Percentiles rank a stretch among this genome's conserved stretches.
Evolutionary conservation across 306 rosid genomes (phyloP).

Genomic region (Sechiopsis laciniata): DNA sequence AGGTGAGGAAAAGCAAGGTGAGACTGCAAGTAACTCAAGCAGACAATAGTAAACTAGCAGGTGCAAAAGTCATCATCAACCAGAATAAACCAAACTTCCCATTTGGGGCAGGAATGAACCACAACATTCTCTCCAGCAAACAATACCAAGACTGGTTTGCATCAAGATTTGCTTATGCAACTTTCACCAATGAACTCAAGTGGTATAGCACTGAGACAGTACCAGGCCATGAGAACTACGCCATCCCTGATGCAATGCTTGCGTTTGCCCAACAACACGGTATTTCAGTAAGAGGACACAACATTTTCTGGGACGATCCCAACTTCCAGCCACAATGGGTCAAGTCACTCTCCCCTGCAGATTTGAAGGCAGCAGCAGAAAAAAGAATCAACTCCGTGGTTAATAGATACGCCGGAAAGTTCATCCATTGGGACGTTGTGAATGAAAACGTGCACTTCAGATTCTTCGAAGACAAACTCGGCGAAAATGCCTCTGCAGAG

Average conservation of each 20-base stretch:
- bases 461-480: slow-evolving; percentile 51
- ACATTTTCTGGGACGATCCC: slow-evolving; percentile 65
- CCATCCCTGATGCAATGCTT: slow-evolving; percentile 48
- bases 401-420: slow-evolving; percentile 45
- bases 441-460: slow-evolving; percentile 63
- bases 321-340: slow-evolving; percentile 48
- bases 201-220: slow-evolving; percentile 52
- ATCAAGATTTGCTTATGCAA: slow-evolving; percentile 53
- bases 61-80: slow-evolving; percentile 36
- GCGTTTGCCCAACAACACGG: slow-evolving; percentile 37
- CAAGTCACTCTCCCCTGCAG: slow-evolving; percentile 33
- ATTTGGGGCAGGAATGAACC: slow-evolving; percentile 52
- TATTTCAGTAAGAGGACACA: slow-evolving; percentile 63
- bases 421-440: slow-evolving; percentile 72
- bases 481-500: slow-evolving; percentile 31
- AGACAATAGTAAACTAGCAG: slow-evolving; percentile 42
- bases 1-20: slow-evolving; percentile 55
- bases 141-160: slow-evolving; percentile 62
- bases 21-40: slow-evolving; percentile 35
- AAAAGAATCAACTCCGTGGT: slow-evolving; percentile 42
- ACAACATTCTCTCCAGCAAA: slow-evolving; percentile 39
- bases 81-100: slow-evolving; percentile 37
- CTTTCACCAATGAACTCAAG: slow-evolving; percentile 68
- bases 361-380: slow-evolving; percentile 3
- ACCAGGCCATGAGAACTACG: slow-evolving; percentile 44